Conservation (phyloP, 768 basidiomycete species). For the Phylloporus sp. region DNA sequence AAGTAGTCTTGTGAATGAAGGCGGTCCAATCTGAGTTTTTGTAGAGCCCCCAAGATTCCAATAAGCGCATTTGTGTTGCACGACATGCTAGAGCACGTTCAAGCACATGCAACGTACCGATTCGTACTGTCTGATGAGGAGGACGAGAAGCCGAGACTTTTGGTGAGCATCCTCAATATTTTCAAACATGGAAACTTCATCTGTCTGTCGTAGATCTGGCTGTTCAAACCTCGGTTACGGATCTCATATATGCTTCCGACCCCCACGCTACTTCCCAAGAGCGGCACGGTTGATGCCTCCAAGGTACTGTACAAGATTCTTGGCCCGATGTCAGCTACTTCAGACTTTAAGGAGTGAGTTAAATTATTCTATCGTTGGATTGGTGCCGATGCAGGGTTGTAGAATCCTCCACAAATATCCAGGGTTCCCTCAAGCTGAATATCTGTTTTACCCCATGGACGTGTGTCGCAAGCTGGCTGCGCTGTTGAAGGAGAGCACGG, state of each 20-base stretch:
- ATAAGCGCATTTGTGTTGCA: slow-evolving; percentile 87
- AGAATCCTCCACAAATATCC: slow-evolving; percentile 69
- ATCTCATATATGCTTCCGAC: slow-evolving; percentile 65
- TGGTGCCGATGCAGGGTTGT: not conserved
- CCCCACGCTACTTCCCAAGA: slow-evolving; percentile 56
- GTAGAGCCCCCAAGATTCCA: slow-evolving; percentile 44
- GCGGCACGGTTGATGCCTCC: slow-evolving; percentile 61
- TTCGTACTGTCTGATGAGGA: slow-evolving; percentile 89
- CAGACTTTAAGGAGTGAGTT: slow-evolving; percentile 28
- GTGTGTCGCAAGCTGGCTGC: slow-evolving; percentile 69
- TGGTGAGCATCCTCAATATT: slow-evolving; percentile 46
- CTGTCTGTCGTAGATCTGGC: slow-evolving; percentile 64
- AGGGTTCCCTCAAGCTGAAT: slow-evolving; percentile 85
- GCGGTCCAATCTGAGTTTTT: not conserved
- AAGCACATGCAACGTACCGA: slow-evolving; percentile 90
- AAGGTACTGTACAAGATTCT: slow-evolving; percentile 86
- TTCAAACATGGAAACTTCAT: not conserved
- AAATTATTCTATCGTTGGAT: not conserved
- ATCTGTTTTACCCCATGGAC: slow-evolving; percentile 75
- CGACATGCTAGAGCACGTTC: slow-evolving; percentile 88
- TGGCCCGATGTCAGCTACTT: slow-evolving; percentile 48
- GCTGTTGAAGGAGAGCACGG: slow-evolving; percentile 73
- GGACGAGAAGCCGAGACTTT: slow-evolving; percentile 68
- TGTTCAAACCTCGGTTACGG: slow-evolving; percentile 88
- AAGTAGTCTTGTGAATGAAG: slow-evolving; percentile 28